Base-by-base conservation (phyloP, 164 flowering plant genomes). In the Liquidambar formosana region DNA sequence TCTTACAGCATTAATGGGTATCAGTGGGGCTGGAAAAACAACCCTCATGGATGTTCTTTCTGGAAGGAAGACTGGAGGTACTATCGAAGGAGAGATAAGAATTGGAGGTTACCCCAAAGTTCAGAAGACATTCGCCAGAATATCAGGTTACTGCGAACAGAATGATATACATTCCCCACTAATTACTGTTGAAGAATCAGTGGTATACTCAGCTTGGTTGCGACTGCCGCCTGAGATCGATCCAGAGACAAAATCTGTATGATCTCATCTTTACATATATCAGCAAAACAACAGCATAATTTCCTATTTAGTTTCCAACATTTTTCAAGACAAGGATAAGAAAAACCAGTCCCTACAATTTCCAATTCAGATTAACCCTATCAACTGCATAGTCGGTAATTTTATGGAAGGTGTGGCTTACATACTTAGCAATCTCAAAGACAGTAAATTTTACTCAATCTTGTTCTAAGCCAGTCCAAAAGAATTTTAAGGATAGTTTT, bases 21-120 rank as follows among this genome's bases (percentile, higher is more conserved):
- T 81, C 19, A 84, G 83, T 74, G 87, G 90, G 58, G 88, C 90
- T 63, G 90, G 90, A 26, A 86, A 84, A 77, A 86, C 90, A 57
- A 84, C 90, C 59, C 79, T 86, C 25, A 64, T 86, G 79, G 88
- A 86, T 73, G 88, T 84, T 47, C 83, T 82, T 49, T 79, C 83
- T 45, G 88, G 88, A 57, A 80, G 84, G 65, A 82, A 81, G 74
- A 85, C 84, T 58, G 75, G 76, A 47, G 84, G 86, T 13, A 66
- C 67, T 43, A 73, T 85, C 45, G 77, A 82, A 67, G 85, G 88
- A 64, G 76, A 75, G 12, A 82, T 84, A 57, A 75, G 77, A 62
- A 80, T 84, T 38, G 80, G 84, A 49, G 88, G 88, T 26, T 81
- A 79, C 48, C 89, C 86, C 18, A 85, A 85, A 72, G 75, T 76